Base-by-base conservation (phyloP, 352 stramenopile species). In the Phytophthora rubi region DNA sequence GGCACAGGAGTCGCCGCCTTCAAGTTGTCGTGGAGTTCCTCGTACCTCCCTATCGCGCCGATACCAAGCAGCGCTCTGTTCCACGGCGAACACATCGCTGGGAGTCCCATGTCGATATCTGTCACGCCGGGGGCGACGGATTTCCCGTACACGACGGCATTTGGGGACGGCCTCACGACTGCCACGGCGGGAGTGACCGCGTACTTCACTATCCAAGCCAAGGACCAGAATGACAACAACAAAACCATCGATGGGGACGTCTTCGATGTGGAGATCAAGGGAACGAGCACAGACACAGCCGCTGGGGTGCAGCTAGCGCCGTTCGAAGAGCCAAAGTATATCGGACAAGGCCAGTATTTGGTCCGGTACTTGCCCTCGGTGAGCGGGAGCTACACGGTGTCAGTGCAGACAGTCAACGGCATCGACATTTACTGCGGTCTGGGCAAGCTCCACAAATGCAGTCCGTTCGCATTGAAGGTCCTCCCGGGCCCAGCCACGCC, bases 371-470 rank as follows among this genome's bases (percentile, higher is more conserved):
- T 93, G 37, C 80, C 82, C 59, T 68, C 81, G 55, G 58, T 97
- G 77, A 92, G 83, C 53, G 97, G 97, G 0, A 64, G 63, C n/a
- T 99, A 98, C 77, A 65, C 75, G 18, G 61, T 99, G 0, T 95
- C 88, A 13, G 88, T 99, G 30, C 89, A 92, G 53, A 98, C 95
- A 9, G 83, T 93, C 26, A 90, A 95, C 35, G 93, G 88, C 21
- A 95, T 88, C 6, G 89, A 99, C 70, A 99, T 99, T 72, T 99
- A 98, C 75, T 99, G 97, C 63, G 97, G 97, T 0, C 73, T 88
- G 1, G 96, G 95, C 18, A 87, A 94, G 54, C 73, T 85, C 1
- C 80, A 93, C 42, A 98, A 98, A 71, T 99, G 97, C 83, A 98
- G 93, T 70, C 97, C 97, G 12, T 99, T 99, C 65, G 51, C 71